Base-by-base conservation (phyloP, 2,329 filamentous ascomycete genomes). In the Aspergillus melleus region DNA sequence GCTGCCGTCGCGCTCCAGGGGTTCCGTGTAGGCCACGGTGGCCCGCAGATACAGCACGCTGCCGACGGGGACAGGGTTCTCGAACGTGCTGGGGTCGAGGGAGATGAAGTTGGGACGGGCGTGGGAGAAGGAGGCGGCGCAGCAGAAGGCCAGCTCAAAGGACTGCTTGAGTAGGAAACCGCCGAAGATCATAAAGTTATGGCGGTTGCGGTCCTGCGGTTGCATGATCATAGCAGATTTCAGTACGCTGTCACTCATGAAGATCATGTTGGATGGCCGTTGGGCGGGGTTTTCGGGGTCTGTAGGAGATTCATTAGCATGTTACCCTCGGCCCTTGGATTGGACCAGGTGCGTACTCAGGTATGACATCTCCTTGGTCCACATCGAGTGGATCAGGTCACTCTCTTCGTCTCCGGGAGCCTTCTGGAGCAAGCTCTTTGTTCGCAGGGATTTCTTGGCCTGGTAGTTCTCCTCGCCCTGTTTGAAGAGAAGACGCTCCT, bases 151-250 rank as follows among this genome's bases (percentile, higher is more conserved):
- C 6, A 91, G 81, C 74, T 92, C 89, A 67, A 91, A 91, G 0
- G 88, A 89, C 69, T 90, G 86, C 70, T 90, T 90, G 11, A 92
- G 80, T 11, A 91, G 82, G 71, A 88, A 91, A 14, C 89, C 89
- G 54, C 89, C 89, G 68, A 91, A 92, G 57, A 92, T 90, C 88
- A 91, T 90, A 73, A 89, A 90, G 68, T 89, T 87, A 73, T 91
- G 88, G 2, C 86, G 76, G 72, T 89, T 89, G 52, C 87, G 83
- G 72, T 87, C 84, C 72, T 90, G 88, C 0, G 89, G 89, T 71
- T 91, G 88, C 89, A 91, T 91, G 64, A 92, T 90, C 66, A 83
- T 84, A 11, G 89, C 87, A 2, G 87, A 87, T 67, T 84, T 84
- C 32, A 91, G 83, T 36, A 80, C 79, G 1, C 87, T 86, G 64